These are phyloP conservation scores for Massarina eburnea DNA, from an alignment of 2,329 filamentous ascomycete species.

Conservation along the genomic window DNA sequence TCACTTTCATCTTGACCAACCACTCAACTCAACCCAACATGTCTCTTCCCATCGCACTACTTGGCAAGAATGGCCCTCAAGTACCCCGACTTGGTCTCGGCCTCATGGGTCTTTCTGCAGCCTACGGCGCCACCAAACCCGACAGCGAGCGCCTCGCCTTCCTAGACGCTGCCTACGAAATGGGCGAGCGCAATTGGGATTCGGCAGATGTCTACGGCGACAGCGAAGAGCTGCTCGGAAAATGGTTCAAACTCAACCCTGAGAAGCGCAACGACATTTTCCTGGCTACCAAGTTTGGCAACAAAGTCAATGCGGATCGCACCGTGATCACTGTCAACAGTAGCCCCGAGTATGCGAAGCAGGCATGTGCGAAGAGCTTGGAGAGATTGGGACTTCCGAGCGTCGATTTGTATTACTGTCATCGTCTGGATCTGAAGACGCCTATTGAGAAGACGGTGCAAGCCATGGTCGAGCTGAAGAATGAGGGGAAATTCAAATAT, in stretches of 20 bases:
- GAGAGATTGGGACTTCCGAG: constrained; percentile 42
- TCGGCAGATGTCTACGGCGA: constrained; percentile 36
- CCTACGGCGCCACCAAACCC: constrained; percentile 50
- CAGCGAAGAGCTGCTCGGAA: constrained; percentile 37
- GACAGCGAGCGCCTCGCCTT: constrained; percentile 54
- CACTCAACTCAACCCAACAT: constrained; percentile 9
- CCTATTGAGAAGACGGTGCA: constrained; percentile 53
- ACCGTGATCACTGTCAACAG: constrained; percentile 41
- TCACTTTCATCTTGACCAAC: neutral
- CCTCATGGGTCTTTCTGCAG: constrained; percentile 52
- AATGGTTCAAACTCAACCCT: constrained; percentile 43
- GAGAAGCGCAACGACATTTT: constrained; percentile 52
- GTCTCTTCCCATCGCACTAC: constrained; percentile 46
- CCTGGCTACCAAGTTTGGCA: constrained; percentile 43
- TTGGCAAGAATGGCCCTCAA: constrained; percentile 53
- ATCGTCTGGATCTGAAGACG: constrained; percentile 47
- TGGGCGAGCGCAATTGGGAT: constrained; percentile 45
- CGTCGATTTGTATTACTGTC: constrained; percentile 52
- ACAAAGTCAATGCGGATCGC: constrained; percentile 52
- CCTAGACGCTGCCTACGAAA: constrained; percentile 52
- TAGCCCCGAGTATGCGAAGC: constrained; percentile 44
- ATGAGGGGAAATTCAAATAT: constrained; percentile 54
- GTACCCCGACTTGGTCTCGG: constrained; percentile 56
- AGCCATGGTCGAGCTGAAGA: constrained; percentile 57
- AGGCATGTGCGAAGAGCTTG: constrained; percentile 45